Evolutionary conservation across 257 asterid species (phyloP), one percentile per base, ranked within the genome.

Genomic region (Agastache rugosa): DNA sequence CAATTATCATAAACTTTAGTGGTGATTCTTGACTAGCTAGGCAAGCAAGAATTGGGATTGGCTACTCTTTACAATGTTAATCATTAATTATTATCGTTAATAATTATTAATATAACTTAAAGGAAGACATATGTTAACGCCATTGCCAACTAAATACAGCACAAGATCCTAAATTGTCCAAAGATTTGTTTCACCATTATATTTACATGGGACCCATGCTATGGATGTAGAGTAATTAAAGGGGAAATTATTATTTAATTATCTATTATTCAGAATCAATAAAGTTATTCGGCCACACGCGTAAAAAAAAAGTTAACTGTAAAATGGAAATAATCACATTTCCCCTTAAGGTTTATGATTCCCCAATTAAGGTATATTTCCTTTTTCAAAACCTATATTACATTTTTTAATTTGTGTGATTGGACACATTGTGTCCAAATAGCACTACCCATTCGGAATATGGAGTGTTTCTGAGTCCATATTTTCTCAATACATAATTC

Each of bases 121-220:
- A 10, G 11, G 11, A 48, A 27, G 56, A 14, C 51, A 19, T 5
- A 6, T 37, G 42, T 14, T 39, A 37, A 62, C 25, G 53, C 44
- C 54, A 73, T 62, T 61, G 62, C 71, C 77, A 47, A 47, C 77
- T 73, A 61, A 61, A 61, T 12, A 73, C 77, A 73, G 63, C 63
- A 45, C 61, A 59, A n/a, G 11, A 50, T 50, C 23, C 23, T 50
- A 50, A 50, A 3, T 14, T 44, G 51, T 44, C 51, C 3, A 50
- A 16, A 50, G 23, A 50, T 50, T 15, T 50, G 56, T 50, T 16
- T 50, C 56, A n/a, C 56, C 10, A 50, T 50, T 50, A 16, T 50
- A 16, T 16, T 47, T 47, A 47, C 14, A 47, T 4, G 56, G 56
- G 56, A 50, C 56, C 11, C 56, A 14, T 47, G 20, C 54, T 47